phyloP scores from a whole-genome alignment of 1,139 yeast genomes.

The Taphrina sp. region DNA sequence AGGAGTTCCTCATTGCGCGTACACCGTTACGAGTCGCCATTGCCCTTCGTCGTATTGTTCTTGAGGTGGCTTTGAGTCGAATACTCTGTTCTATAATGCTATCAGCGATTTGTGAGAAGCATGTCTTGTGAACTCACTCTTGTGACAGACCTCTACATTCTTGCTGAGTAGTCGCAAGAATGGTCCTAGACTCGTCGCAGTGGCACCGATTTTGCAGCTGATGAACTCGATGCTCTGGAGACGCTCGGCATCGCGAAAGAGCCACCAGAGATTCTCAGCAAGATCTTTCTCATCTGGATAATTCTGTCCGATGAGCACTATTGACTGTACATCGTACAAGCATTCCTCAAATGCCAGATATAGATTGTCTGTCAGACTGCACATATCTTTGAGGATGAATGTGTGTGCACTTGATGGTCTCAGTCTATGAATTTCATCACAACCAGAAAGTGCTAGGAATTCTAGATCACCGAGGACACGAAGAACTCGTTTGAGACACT shows the following conservation, averaged over 20 bases:
- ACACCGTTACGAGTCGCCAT: too few species aligned
- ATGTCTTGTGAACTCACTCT: too few species aligned
- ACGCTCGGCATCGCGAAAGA: slow-evolving; percentile 5
- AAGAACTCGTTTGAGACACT: slow-evolving; percentile 3
- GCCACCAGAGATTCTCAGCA: neutral
- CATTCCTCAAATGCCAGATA: slow-evolving; percentile 15
- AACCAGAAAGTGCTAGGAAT: neutral
- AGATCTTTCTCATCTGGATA: neutral
- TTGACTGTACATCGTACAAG: neutral
- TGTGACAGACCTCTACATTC: too few species aligned
- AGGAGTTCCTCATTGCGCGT: too few species aligned
- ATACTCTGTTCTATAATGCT: too few species aligned
- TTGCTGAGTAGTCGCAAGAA: too few species aligned
- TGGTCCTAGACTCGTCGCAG: too few species aligned
- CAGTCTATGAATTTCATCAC: slow-evolving; percentile 16
- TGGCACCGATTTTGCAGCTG: neutral
- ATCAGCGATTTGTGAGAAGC: too few species aligned
- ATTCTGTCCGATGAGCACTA: neutral
- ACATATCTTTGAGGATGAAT: neutral
- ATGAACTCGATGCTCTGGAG: neutral
- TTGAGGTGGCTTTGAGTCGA: too few species aligned
- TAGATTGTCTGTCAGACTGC: neutral
- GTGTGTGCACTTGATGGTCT: slow-evolving; percentile 4
- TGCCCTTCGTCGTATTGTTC: too few species aligned
- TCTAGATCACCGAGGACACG: slow-evolving; percentile 4